Base-by-base conservation (phyloP, 345 rosid genomes). In the Mallotus nudiflorus region DNA sequence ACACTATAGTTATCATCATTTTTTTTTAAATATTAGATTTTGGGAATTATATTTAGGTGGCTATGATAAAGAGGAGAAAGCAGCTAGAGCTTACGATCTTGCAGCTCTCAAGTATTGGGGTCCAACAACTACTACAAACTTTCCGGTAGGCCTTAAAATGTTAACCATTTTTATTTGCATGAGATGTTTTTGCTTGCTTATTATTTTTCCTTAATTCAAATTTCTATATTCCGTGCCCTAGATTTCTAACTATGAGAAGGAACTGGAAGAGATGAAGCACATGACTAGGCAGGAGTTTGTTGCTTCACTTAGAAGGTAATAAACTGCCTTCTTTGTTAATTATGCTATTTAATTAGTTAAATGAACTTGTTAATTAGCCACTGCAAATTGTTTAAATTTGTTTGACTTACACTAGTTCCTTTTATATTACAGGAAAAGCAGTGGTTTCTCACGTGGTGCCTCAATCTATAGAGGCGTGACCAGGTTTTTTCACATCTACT, bases 91-190 rank as follows among this genome's bases (percentile, higher is more conserved):
- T 74, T 93, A 93, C 37, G 98, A 93, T 74, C 94, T 93, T 54
- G 98, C 98, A 20, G 98, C 97, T 76, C 97, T 93, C 71, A 93
- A 93, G 83, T 93, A 91, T 79, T 93, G 98, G 97, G 98, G 97
- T 82, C 90, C 93, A 55, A 83, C 90, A 65, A 91, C 98, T 1
- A 91, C 97, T 15, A 93, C 95, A 13, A 93, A 93, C 73, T 93
- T 91, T 78, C 93, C 93, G 68, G 98, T 61, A 8, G 24, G 90
- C 75, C 8, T 56, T 56, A 1, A 31, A 6, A 29, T 29, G 6
- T 10, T 20, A 40, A 2, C 19, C 20, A 24, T 25, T 11, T 40
- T 40, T 4, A 6, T 15, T 1, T 0, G 58, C 18, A 10, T 0
- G 0, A 16, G 57, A 22, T 37, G 1, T 15, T 44, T 9, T 1